Evolutionary conservation across 495 filamentous ascomycete species (phyloP).

Genomic region (Penicillium crystallinum): DNA sequence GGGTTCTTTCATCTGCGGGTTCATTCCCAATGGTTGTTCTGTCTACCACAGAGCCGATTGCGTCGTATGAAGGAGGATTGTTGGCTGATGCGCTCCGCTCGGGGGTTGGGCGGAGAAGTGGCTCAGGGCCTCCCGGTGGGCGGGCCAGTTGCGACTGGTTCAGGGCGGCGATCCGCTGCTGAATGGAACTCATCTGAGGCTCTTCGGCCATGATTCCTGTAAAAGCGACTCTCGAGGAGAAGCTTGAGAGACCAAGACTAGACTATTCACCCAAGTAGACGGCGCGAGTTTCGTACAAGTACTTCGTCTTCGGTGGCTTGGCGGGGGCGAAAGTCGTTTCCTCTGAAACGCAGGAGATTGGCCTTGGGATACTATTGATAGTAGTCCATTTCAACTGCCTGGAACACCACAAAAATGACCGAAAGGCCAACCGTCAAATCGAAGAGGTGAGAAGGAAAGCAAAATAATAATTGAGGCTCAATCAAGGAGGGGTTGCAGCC

Average conservation of each 20-base stretch:
- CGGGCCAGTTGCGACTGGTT: slow-evolving; percentile 53
- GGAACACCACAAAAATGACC: not conserved
- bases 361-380: too few relatives aligned
- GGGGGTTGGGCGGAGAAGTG: slow-evolving; percentile 29
- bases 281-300: not conserved
- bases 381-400: not conserved
- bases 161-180: slow-evolving; percentile 54
- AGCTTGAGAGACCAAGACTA: not conserved
- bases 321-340: slow-evolving; percentile 12
- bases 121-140: slow-evolving; percentile 15
- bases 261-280: not conserved
- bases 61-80: slow-evolving; percentile 38
- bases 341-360: not conserved
- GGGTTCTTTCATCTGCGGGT: slow-evolving; percentile 24
- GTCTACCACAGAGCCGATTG: slow-evolving; percentile 28
- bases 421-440: not conserved
- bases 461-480: not conserved
- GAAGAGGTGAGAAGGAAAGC: not conserved
- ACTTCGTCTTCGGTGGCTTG: slow-evolving; percentile 12
- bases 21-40: slow-evolving; percentile 40
- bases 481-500: not conserved
- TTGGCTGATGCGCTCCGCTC: slow-evolving; percentile 43
- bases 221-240: not conserved
- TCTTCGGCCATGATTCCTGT: slow-evolving; percentile 30
- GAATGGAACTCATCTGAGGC: slow-evolving; percentile 46